Evolutionary conservation across 1,284 basidiomycete genomes (phyloP).

Genomic region (Ganoderma leucocontextum): DNA sequence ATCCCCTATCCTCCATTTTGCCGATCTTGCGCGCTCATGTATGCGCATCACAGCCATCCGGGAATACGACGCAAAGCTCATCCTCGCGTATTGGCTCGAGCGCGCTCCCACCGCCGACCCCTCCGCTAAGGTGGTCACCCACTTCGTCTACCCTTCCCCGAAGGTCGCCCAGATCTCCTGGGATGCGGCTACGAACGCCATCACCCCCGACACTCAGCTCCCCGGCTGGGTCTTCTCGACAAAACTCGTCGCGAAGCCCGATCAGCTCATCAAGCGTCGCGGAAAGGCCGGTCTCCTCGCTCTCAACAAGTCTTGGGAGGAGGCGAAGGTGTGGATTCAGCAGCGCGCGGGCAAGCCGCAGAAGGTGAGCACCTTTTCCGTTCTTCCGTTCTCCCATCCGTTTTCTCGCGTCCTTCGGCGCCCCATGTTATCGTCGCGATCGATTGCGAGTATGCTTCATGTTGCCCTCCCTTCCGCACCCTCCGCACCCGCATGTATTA

Average conservation of each 20-base stretch:
- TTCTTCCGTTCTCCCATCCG: constrained; percentile 13
- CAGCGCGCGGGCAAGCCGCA: constrained; percentile 94
- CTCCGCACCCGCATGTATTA: constrained; percentile 11
- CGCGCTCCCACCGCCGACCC: constrained; percentile 75
- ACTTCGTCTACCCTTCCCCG: constrained; percentile 72
- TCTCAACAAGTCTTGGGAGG: constrained; percentile 93
- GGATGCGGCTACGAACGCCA: constrained; percentile 83
- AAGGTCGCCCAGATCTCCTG: constrained; percentile 87
- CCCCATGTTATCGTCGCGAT: constrained; percentile 15
- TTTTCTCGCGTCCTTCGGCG: constrained; percentile 28
- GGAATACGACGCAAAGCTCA: constrained; percentile 95
- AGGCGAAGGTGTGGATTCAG: constrained; percentile 88
- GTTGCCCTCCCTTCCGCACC: not conserved
- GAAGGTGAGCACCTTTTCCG: constrained; percentile 60
- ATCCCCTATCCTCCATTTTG: constrained; percentile 7
- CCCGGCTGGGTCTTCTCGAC: constrained; percentile 88
- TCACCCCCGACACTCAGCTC: constrained; percentile 82
- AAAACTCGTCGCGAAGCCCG: constrained; percentile 94
- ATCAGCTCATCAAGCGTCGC: constrained; percentile 99
- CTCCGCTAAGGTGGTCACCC: constrained; percentile 60
- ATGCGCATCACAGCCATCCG: constrained; percentile 72
- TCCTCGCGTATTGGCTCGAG: constrained; percentile 93
- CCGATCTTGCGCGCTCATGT: constrained; percentile 7
- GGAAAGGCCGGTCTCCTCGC: constrained; percentile 97
- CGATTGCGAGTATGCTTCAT: constrained; percentile 16